phyloP scores from a whole-genome alignment of 2,329 filamentous ascomycete species.

The Cytospora schulzeri region DNA sequence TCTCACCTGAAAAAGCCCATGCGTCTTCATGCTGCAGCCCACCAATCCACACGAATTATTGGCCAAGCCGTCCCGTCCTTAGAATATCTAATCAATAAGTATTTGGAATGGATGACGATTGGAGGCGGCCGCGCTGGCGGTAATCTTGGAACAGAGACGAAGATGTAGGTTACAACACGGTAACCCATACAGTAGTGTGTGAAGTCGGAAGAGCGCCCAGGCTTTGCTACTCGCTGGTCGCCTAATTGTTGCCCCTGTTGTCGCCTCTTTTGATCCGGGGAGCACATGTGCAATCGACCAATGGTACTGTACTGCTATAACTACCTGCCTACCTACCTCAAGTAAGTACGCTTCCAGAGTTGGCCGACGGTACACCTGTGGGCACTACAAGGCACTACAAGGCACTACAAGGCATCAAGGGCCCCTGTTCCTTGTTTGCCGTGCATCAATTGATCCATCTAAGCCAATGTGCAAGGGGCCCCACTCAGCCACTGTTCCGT shows the following conservation, averaged over 20 bases:
- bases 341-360: no score
- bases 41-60: no score
- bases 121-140: slow-evolving; percentile 4
- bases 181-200: not conserved
- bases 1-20: no score
- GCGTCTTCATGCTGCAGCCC: not conserved
- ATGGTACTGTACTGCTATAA: no score
- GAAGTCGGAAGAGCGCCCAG: not conserved
- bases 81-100: not conserved
- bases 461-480: not conserved
- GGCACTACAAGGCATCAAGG: not conserved
- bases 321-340: no score
- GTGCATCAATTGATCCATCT: not conserved
- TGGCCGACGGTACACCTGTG: no score
- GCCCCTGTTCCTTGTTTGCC: not conserved
- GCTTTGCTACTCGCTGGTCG: not conserved
- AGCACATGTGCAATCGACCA: no score
- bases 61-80: no score
- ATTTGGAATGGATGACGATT: not conserved
- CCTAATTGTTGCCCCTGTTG: not conserved
- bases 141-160: not conserved
- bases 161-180: not conserved
- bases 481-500: not conserved
- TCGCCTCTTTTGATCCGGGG: no score
- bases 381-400: no score